Conservation (phyloP, 2,329 filamentous ascomycete genomes). For the Plectosphaerella cucumerina region DNA sequence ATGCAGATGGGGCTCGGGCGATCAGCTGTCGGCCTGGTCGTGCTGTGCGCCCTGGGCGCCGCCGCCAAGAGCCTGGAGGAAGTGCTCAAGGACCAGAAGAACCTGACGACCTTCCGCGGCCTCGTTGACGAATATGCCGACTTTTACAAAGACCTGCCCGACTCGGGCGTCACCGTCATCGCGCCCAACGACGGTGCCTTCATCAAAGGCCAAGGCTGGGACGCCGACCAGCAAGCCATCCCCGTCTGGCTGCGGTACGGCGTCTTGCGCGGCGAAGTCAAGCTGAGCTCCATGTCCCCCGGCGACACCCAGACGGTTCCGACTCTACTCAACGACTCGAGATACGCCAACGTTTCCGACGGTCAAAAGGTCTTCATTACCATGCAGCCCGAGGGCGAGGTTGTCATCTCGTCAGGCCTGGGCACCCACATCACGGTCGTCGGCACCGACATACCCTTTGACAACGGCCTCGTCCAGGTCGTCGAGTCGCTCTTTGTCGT, state of each 20-base stretch:
- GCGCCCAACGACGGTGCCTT: constrained; percentile 57
- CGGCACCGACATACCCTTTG: constrained; percentile 40
- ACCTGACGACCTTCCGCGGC: constrained; percentile 38
- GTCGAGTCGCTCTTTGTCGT: constrained; percentile 47
- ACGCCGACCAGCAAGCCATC: constrained; percentile 36
- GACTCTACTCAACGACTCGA: constrained; percentile 37
- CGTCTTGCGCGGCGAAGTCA: constrained; percentile 49
- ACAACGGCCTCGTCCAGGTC: constrained; percentile 46
- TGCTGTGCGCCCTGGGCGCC: not conserved
- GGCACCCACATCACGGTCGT: constrained; percentile 37
- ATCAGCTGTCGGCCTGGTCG: not conserved
- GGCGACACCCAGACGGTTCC: constrained; percentile 34
- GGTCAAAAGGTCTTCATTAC: constrained; percentile 45
- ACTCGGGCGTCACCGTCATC: constrained; percentile 46
- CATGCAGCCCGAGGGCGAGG: constrained; percentile 32
- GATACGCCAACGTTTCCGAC: constrained; percentile 43
- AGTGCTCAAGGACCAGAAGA: constrained; percentile 32
- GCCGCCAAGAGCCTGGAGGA: constrained; percentile 29
- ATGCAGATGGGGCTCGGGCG: not conserved
- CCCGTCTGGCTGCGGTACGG: constrained; percentile 56
- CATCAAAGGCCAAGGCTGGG: constrained; percentile 27
- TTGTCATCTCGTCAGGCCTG: constrained; percentile 19
- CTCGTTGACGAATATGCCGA: constrained; percentile 43
- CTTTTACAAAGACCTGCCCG: constrained; percentile 37
- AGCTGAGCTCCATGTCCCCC: constrained; percentile 27